Conservation (phyloP, 805 yeast species). For the Cephaloascus albidus region DNA sequence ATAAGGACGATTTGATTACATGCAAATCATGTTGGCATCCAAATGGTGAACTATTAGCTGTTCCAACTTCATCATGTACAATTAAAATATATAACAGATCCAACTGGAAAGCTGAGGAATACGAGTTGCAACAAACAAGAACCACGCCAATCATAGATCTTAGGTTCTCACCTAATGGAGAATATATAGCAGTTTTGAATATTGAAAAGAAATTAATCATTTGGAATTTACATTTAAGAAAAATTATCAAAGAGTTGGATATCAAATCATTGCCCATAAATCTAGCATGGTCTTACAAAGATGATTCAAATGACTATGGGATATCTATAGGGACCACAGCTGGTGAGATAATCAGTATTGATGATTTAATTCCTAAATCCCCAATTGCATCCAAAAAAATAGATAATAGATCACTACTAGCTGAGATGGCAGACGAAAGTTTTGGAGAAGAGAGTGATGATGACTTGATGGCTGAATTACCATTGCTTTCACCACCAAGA, state of each 20-base stretch:
- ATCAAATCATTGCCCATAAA: constrained; percentile 23
- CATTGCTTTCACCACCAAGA: not conserved
- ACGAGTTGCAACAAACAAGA: constrained; percentile 5
- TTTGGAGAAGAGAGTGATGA: constrained; percentile 7
- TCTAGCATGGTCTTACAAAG: constrained; percentile 15
- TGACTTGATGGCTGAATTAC: constrained; percentile 5
- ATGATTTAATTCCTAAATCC: constrained; percentile 5
- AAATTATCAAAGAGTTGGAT: constrained; percentile 11
- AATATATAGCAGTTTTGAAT: constrained; percentile 49
- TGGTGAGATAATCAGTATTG: constrained; percentile 25
- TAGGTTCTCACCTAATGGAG: constrained; percentile 54
- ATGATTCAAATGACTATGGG: constrained; percentile 7
- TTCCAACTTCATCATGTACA: constrained; percentile 45
- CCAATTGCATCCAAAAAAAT: constrained; percentile 4
- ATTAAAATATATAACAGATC: constrained; percentile 36
- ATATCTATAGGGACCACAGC: constrained; percentile 32
- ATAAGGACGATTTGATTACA: constrained; percentile 33
- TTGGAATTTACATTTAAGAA: constrained; percentile 38
- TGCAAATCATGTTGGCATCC: constrained; percentile 64
- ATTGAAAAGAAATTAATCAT: constrained; percentile 41
- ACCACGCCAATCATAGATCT: constrained; percentile 34
- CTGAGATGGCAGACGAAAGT: constrained; percentile 20
- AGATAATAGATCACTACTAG: constrained; percentile 12
- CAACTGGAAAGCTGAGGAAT: constrained; percentile 13
- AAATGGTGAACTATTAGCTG: constrained; percentile 56